A percentile compares a stretch with the other conserved stretches of the same genome.
Evolutionary conservation across 805 yeast genomes (phyloP).

Genomic region (Schwanniomyces pseudopolymorphus): DNA sequence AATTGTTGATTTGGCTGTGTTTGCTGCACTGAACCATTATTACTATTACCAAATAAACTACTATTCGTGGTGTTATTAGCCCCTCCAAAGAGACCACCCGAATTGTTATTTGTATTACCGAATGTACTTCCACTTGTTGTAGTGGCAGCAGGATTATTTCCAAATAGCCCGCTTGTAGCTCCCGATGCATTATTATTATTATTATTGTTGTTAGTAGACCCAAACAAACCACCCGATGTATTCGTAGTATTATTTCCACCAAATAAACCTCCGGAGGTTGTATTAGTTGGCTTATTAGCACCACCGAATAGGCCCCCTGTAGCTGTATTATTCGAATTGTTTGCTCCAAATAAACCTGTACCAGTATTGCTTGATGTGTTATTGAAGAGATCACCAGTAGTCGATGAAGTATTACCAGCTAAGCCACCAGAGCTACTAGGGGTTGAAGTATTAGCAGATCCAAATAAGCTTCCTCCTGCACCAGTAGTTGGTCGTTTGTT

Average conservation of each 20-base stretch:
- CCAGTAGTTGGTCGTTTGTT: slow-evolving; percentile 10
- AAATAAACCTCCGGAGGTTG: slow-evolving; percentile 22
- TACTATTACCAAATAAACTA: slow-evolving; percentile 21
- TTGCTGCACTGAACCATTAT: slow-evolving; percentile 27
- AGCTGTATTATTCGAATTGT: slow-evolving; percentile 4
- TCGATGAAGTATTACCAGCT: slow-evolving; percentile 11
- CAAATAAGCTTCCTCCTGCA: slow-evolving; percentile 22
- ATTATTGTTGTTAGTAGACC: slow-evolving; percentile 9
- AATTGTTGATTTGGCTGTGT: slow-evolving; percentile 49
- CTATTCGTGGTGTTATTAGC: slow-evolving; percentile 12
- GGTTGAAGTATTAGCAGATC: slow-evolving; percentile 8
- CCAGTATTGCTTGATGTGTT: slow-evolving; percentile 4
- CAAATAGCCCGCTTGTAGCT: slow-evolving; percentile 24
- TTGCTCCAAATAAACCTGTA: slow-evolving; percentile 29
- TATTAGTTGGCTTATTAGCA: slow-evolving; percentile 6
- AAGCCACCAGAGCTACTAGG: slow-evolving; percentile 17
- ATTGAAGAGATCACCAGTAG: slow-evolving; percentile 24
- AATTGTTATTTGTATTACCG: slow-evolving; percentile 9
- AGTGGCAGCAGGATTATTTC: slow-evolving; percentile 10
- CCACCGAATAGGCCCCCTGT: slow-evolving; percentile 22
- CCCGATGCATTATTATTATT: slow-evolving; percentile 6
- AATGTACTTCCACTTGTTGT: slow-evolving; percentile 18
- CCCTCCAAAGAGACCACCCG: slow-evolving; percentile 21
- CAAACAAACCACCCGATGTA: slow-evolving; percentile 22
- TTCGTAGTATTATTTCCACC: slow-evolving; percentile 15